Evolutionary conservation across 225 moss, liverwort and hornwort species (phyloP), one percentile per base, ranked within the genome.

Genomic region (Pseudisothecium myosuroides): DNA sequence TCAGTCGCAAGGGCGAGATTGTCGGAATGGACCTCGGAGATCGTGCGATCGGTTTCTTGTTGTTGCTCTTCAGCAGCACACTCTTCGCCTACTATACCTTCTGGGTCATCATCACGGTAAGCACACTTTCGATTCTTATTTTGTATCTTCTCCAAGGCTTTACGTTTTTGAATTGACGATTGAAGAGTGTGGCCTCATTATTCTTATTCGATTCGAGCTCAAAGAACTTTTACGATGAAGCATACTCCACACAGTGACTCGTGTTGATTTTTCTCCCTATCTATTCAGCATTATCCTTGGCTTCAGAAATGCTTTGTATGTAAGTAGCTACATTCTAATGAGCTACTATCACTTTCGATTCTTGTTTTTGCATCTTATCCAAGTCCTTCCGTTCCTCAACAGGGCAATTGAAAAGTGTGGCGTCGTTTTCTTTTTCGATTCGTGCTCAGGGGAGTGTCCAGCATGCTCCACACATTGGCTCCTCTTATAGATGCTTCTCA

Each of bases 61-160:
- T 97, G 89, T 93, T 98, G 78, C 92, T 96, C 85, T 95, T 96
- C 95, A 98, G 97, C 89, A 88, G 95, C 84, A 91, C 93, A 41
- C 91, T 98, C 71, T 98, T 97, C 89, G 94, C 94, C 76, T 97
- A 98, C 90, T 98, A 98, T 88, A 98, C 97, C 4, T 98, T 98
- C 91, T 98, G 98, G 98, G 98, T 98, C 67, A 94, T 98, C 59
- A 95, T 98, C 90, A 98, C 98, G 92, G 97, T 97, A 39, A 47
- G 91, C 41, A 12, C 81, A 24, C 85, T 88, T 56, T 47, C 86
- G 36, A 34, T 74, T 20, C 20, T 41, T n/a, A 24, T 52, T 29
- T 76, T 29, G 43, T 37, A 37, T 65, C 45, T 52, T 59, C 27
- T 87, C 36, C 68, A 54, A 23, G 18, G 17, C 49, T 79, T 67